Conservation (phyloP, 1,284 basidiomycete genomes). For the Sporisorium scitamineum region DNA sequence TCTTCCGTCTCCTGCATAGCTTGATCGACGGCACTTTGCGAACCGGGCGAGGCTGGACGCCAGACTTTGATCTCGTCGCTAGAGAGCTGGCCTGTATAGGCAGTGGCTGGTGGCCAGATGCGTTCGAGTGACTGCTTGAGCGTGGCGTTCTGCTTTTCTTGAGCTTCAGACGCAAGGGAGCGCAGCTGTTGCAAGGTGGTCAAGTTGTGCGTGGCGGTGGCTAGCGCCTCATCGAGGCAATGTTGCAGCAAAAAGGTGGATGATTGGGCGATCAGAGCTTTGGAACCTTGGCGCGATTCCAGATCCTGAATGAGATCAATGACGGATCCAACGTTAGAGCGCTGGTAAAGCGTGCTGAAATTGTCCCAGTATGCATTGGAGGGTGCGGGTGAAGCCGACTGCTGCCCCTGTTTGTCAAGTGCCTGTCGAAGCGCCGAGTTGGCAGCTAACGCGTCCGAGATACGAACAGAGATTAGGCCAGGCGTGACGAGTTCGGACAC, state of each 20-base stretch:
- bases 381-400: background rate
- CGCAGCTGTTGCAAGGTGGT: conserved; percentile 29
- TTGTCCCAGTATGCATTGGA: conserved; percentile 34
- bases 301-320: conserved; percentile 21
- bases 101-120: conserved; percentile 37
- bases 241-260: conserved; percentile 38
- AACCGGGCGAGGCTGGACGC: conserved; percentile 34
- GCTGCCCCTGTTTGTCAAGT: conserved; percentile 17
- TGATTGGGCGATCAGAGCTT: conserved; percentile 27
- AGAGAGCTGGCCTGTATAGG: conserved; percentile 28
- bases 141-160: conserved; percentile 17
- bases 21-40: conserved; percentile 31
- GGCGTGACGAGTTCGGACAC: conserved; percentile 30
- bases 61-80: conserved; percentile 31
- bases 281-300: conserved; percentile 15
- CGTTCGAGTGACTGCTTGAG: conserved; percentile 37
- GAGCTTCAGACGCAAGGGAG: conserved; percentile 20
- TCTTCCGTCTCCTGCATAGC: conserved; percentile 33
- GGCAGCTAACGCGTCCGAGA: conserved; percentile 31
- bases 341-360: conserved; percentile 40
- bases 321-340: conserved; percentile 38
- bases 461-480: conserved; percentile 15
- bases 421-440: conserved; percentile 38
- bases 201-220: conserved; percentile 22
- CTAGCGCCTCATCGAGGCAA: conserved; percentile 40